Conservation (phyloP, 306 rosid species). For the Clitoria ternatea region DNA sequence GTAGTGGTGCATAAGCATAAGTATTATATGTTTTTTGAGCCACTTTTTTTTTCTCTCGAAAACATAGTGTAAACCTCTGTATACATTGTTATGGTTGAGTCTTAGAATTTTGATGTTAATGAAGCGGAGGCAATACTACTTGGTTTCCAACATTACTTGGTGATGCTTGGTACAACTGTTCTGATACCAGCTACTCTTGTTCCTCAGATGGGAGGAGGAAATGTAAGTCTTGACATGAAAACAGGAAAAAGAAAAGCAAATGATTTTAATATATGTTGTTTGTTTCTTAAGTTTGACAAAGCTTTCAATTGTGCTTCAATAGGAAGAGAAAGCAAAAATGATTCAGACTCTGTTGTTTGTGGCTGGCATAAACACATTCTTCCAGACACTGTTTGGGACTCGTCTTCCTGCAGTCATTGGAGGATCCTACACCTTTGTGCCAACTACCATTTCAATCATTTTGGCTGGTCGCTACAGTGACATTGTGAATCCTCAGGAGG, state of each 20-base stretch:
- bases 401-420: slow-evolving; percentile 92
- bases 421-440: slow-evolving; percentile 83
- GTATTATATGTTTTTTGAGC: not conserved
- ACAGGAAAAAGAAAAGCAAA: not conserved
- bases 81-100: slow-evolving; percentile 23
- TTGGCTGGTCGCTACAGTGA: slow-evolving; percentile 80
- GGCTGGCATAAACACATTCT: slow-evolving; percentile 82
- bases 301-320: slow-evolving; percentile 17
- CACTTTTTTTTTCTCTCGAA: too few species aligned
- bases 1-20: not conserved
- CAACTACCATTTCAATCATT: slow-evolving; percentile 86
- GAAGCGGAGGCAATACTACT: slow-evolving; percentile 95
- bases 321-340: slow-evolving; percentile 96
- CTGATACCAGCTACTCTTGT: slow-evolving; percentile 76
- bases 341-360: slow-evolving; percentile 79
- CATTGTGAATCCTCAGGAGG: slow-evolving; percentile 69
- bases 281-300: slow-evolving; percentile 16
- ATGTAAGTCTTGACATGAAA: slow-evolving; percentile 49
- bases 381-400: slow-evolving; percentile 79
- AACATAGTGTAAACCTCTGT: too few species aligned
- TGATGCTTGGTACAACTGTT: slow-evolving; percentile 96
- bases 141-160: slow-evolving; percentile 96
- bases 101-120: slow-evolving; percentile 16
- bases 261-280: slow-evolving; percentile 8
- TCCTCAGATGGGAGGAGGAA: slow-evolving; percentile 96